Percentiles rank a stretch among this genome's conserved stretches.
phyloP scores from a whole-genome alignment of 768 basidiomycete species.

The Obba rivulosa region DNA sequence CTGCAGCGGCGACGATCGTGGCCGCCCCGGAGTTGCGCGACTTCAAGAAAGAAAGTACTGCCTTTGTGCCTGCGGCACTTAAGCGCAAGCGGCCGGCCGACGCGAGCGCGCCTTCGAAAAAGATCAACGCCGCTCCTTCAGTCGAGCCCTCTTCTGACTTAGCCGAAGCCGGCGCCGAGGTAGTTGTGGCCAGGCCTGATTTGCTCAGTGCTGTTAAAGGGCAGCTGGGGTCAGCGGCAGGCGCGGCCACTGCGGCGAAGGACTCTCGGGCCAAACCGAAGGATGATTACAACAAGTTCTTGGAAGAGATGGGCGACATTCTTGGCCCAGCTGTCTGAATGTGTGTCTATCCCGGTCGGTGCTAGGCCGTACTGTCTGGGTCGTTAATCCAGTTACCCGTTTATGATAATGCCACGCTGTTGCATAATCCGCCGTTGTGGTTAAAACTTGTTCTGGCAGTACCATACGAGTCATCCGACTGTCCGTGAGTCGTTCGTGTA shows the following conservation, averaged over 20 bases:
- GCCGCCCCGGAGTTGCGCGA: slow-evolving; percentile 88
- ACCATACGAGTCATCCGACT: no score
- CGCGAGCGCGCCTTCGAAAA: slow-evolving; percentile 27
- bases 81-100: slow-evolving; percentile 61
- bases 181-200: slow-evolving; percentile 51
- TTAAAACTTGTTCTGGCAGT: no score
- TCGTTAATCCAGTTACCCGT: no score
- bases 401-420: no score
- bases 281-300: slow-evolving; percentile 72
- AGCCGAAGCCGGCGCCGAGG: slow-evolving; percentile 22
- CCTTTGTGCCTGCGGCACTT: slow-evolving; percentile 80
- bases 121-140: slow-evolving; percentile 62
- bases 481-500: no score
- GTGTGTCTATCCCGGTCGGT: neutral
- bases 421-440: no score
- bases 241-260: slow-evolving; percentile 16
- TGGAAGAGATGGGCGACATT: slow-evolving; percentile 72
- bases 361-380: no score
- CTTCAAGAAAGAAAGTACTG: slow-evolving; percentile 90
- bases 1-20: slow-evolving; percentile 64
- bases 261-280: slow-evolving; percentile 36
- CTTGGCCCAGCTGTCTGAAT: slow-evolving; percentile 22
- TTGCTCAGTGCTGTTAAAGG: slow-evolving; percentile 55
- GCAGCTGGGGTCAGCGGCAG: slow-evolving; percentile 47
- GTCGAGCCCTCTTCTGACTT: slow-evolving; percentile 32